Base-by-base conservation (phyloP, 1,284 basidiomycete genomes). In the Lignosus rhinocerotis region DNA sequence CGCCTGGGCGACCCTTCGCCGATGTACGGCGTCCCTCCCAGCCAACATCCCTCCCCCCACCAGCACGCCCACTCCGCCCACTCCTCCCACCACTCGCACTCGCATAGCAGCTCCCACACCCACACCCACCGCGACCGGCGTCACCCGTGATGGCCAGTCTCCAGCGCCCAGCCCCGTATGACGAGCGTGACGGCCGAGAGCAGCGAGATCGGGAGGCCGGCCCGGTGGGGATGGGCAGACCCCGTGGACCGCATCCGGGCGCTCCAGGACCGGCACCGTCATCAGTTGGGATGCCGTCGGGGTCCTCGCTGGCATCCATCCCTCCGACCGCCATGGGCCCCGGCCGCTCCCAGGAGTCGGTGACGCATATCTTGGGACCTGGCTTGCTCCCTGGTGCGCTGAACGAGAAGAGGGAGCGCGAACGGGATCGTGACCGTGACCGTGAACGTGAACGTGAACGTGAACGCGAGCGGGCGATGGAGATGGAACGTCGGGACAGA, bases 71-170 rank as follows among this genome's bases (percentile, higher is more conserved):
- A 39, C 48, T 33, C 32, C 17, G 14, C 34, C 2, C 25, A 25
- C 39, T 2, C 16, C 36, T 38, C 36, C 3, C 59, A 64, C 25
- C 62, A 60, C 25, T 25, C 25, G 4, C 25, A 36, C 19, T 45
- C 59, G 0, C 66, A 56, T 60, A 44, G 53, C 59, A 16, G 53
- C 56, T 55, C 49, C 62, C 43, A 46, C 31, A 51, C 57, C 50
- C 64, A 38, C 54, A 34, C 51, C 19, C 51, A 50, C 31, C 58
- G 56, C 25, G 60, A 62, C 16, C 56, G 3, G 58, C 55, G 25
- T 67, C 69, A 10, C 70, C 71, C 9, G 70, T 68, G 43, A 73
- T 73, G 73, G 70, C 67, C 6, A 70, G 71, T 51, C 59, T 74
- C 31, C 70, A 69, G 55, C 66, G 67, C 5, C 67, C 70, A 39